phyloP scores from a whole-genome alignment of 352 stramenopile species.

The Pythium insidiosum region DNA sequence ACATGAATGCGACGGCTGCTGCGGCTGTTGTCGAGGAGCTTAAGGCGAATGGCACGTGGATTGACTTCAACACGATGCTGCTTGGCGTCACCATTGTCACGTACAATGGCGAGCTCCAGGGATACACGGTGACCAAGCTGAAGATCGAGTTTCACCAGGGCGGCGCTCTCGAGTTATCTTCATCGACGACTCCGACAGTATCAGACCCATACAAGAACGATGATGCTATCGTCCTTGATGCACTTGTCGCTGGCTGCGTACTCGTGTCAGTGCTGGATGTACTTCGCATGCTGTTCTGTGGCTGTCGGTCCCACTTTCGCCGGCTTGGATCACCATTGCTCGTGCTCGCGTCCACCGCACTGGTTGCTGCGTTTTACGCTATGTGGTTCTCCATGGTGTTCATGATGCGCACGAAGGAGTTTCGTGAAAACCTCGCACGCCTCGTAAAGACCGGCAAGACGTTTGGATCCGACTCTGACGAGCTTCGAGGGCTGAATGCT shows the following conservation, averaged over 20 bases:
- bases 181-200: slow-evolving; percentile 10
- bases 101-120: slow-evolving; percentile 29
- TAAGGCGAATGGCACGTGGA: slow-evolving; percentile 15
- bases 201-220: slow-evolving; percentile 19
- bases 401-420: slow-evolving; percentile 30
- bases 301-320: neutral
- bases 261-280: slow-evolving; percentile 1
- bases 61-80: slow-evolving; percentile 20
- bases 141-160: slow-evolving; percentile 20
- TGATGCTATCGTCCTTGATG: slow-evolving; percentile 12
- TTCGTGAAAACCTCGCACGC: slow-evolving; percentile 29
- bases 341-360: neutral
- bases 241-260: slow-evolving; percentile 18
- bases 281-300: neutral
- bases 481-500: slow-evolving; percentile 18
- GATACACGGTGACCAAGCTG: slow-evolving; percentile 19
- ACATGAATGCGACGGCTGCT: slow-evolving; percentile 13
- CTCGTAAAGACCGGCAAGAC: slow-evolving; percentile 27
- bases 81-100: slow-evolving; percentile 24
- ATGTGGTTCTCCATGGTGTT: slow-evolving; percentile 23
- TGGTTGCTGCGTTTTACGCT: slow-evolving; percentile 19
- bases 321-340: neutral
- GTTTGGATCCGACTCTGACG: slow-evolving; percentile 21
- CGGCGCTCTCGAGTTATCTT: slow-evolving; percentile 13
- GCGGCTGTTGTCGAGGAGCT: slow-evolving; percentile 6